Base-by-base conservation (phyloP, 495 filamentous ascomycete genomes). In the Monascus purpureus region DNA sequence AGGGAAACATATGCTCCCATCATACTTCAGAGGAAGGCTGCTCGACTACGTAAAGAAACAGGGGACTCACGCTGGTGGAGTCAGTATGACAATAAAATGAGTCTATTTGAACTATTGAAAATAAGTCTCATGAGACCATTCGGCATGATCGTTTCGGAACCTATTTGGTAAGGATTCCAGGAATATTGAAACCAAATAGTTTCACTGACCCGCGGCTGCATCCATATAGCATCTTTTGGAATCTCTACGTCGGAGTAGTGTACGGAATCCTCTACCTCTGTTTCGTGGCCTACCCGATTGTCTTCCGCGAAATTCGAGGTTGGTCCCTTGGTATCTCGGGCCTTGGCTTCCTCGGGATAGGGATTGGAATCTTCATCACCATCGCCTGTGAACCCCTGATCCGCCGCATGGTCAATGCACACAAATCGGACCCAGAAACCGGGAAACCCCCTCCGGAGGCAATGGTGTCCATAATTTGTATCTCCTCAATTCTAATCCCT, bases 181-280 rank as follows among this genome's bases (percentile, higher is more conserved):
- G 5, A 11, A 6, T 12, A 17, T 22, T 15, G 16, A 5, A 22
- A 11, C 9, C 23, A 9, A 14, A 17, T 7, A 9, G 30, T 35
- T 33, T 38, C 31, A 2, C 9, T 13, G 13, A 35, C 13, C 35
- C 13, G 16, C 14, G 7, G 5, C n/a, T 17, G 8, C 28, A 17
- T 8, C 3, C 11, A 26, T n/a, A 22, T 22, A 68, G 67, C 37
- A 70, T 75, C 46, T 88, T 87, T 47, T 88, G 82, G 70, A 77
- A 88, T 46, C 42, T 77, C 26, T 81, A 80, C 39, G 70, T 80
- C 33, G 71, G 72, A 13, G 53, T 82, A 28, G 53, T 72, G 20
- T 72, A 72, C 49, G 75, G 68, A 11, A 82, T 86, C 31, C 63
- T 93, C 0, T 92, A 92, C 48, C 68, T 92, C 20, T 86, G 83